Evolutionary conservation across 345 rosid species (phyloP).

Genomic region (Gossypium bickii): DNA sequence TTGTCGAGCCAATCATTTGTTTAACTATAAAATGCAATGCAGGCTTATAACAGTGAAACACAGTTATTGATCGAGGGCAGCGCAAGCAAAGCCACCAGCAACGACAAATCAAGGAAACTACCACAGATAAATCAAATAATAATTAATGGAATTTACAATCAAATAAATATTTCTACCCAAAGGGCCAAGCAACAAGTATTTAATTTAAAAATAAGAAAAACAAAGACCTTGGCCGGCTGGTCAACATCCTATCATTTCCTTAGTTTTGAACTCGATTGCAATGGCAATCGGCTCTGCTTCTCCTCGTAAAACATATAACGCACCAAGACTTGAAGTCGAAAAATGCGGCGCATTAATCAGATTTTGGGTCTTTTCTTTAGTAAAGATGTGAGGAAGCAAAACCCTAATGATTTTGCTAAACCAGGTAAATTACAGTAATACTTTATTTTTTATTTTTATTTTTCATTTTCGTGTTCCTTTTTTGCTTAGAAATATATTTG

Average conservation of each 20-base stretch:
- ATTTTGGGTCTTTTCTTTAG: conserved; percentile 32
- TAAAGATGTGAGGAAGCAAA: conserved; percentile 69
- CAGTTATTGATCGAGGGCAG: too few relatives aligned
- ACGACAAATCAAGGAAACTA: too few relatives aligned
- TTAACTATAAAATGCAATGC: too few relatives aligned
- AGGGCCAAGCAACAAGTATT: too few relatives aligned
- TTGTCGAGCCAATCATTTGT: too few relatives aligned
- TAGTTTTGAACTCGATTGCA: conserved; percentile 1
- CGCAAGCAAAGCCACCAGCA: too few relatives aligned
- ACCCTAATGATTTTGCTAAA: conserved; percentile 77
- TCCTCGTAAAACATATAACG: neutral
- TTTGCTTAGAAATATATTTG: neutral
- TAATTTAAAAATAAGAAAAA: neutral
- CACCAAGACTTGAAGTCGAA: neutral
- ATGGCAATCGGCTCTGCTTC: neutral
- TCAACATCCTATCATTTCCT: neutral
- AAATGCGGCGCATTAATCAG: conserved; percentile 17
- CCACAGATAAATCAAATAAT: too few relatives aligned
- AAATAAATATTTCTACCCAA: too few relatives aligned
- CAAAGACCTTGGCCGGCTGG: conserved; percentile 4
- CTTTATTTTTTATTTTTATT: neutral
- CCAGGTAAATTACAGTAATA: conserved; percentile 32
- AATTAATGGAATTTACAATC: too few relatives aligned
- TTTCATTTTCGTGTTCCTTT: neutral
- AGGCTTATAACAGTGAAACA: too few relatives aligned